phyloP scores from a whole-genome alignment of 2,329 filamentous ascomycete species.

The Ascochyta clinopodiicola region DNA sequence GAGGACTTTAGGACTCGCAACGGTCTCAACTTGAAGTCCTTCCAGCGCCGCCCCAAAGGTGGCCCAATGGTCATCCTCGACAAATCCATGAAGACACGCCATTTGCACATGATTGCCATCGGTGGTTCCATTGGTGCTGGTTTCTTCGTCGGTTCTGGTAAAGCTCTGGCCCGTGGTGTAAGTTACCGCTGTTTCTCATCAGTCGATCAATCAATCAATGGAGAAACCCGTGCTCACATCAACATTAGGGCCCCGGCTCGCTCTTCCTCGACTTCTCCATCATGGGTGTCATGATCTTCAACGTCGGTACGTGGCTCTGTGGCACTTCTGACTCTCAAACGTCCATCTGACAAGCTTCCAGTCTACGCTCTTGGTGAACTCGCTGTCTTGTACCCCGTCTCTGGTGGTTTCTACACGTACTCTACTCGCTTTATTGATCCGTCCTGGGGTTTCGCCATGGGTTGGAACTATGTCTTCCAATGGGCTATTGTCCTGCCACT shows the following conservation, averaged over 20 bases:
- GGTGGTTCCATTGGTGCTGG: slow-evolving; percentile 68
- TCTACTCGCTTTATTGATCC: slow-evolving; percentile 57
- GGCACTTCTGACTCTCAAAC: slow-evolving; percentile 17
- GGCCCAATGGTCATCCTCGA: slow-evolving; percentile 37
- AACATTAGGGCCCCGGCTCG: slow-evolving; percentile 36
- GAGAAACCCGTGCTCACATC: slow-evolving; percentile 9
- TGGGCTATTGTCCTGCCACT: slow-evolving; percentile 49
- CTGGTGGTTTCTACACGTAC: slow-evolving; percentile 60
- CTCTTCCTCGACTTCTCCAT: slow-evolving; percentile 50
- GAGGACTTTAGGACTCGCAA: slow-evolving; percentile 47
- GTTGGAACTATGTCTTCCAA: slow-evolving; percentile 48
- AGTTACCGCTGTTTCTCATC: slow-evolving; percentile 23
- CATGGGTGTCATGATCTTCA: slow-evolving; percentile 50
- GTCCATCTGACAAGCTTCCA: slow-evolving; percentile 50
- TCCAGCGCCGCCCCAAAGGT: slow-evolving; percentile 41
- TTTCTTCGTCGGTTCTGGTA: slow-evolving; percentile 67
- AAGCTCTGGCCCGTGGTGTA: slow-evolving; percentile 61
- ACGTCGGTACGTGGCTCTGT: slow-evolving; percentile 42
- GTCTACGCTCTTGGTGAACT: slow-evolving; percentile 61
- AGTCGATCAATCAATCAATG: not conserved
- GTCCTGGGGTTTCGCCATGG: slow-evolving; percentile 52
- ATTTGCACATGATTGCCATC: slow-evolving; percentile 87
- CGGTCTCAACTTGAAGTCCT: slow-evolving; percentile 45
- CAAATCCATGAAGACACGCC: slow-evolving; percentile 61
- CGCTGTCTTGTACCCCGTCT: slow-evolving; percentile 66